phyloP scores from a whole-genome alignment of 768 basidiomycete species.

The Mycena vitilis region DNA sequence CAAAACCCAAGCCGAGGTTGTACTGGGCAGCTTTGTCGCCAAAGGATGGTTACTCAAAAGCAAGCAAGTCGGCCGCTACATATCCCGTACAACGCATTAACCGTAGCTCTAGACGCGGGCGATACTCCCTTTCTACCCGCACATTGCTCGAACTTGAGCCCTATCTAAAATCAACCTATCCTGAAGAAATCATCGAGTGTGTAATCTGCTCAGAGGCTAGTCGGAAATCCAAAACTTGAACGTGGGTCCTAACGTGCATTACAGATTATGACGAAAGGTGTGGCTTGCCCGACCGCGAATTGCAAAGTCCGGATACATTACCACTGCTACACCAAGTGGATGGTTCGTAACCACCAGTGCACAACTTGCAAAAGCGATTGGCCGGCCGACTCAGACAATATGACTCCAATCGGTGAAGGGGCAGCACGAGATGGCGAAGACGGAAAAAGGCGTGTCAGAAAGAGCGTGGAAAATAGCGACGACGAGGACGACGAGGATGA shows the following conservation, averaged over 20 bases:
- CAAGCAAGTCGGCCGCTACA: constrained; percentile 61
- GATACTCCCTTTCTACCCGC: constrained; percentile 82
- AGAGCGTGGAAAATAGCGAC: constrained; percentile 52
- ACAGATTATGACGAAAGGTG: constrained; percentile 77
- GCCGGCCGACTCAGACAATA: constrained; percentile 62
- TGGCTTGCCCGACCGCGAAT: constrained; percentile 67
- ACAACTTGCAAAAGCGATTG: constrained; percentile 70
- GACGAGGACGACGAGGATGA: constrained; percentile 47
- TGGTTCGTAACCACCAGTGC: constrained; percentile 58
- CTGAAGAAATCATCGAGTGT: constrained; percentile 79
- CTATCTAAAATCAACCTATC: constrained; percentile 80
- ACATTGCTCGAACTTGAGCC: constrained; percentile 77
- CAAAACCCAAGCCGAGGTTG: constrained; percentile 78
- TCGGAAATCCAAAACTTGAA: not conserved
- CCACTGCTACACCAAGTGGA: constrained; percentile 70
- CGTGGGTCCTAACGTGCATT: not conserved
- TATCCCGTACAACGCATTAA: not conserved
- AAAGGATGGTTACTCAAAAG: constrained; percentile 83
- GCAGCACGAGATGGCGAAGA: constrained; percentile 75
- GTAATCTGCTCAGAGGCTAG: constrained; percentile 77
- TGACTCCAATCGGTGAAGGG: constrained; percentile 74
- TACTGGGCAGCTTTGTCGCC: constrained; percentile 85
- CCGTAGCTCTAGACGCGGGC: constrained; percentile 60
- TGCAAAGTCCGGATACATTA: constrained; percentile 75
- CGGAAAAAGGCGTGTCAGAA: constrained; percentile 47